phyloP scores from a whole-genome alignment of 192 early-diverging fungal genomes.

The Diversispora eburnea region DNA sequence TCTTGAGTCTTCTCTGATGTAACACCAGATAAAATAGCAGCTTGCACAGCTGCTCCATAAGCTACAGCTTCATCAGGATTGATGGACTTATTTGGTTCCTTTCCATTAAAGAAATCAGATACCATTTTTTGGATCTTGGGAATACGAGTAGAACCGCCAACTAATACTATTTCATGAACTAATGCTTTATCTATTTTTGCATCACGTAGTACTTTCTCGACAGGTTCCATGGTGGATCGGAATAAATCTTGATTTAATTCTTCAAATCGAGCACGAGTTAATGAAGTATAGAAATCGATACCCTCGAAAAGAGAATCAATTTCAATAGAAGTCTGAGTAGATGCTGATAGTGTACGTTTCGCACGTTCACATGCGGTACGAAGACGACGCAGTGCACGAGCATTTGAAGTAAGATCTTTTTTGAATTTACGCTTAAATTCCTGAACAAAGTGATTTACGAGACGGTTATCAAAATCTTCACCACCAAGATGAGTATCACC shows the following conservation, averaged over 20 bases:
- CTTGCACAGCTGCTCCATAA: constrained; percentile 98
- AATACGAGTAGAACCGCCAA: constrained; percentile 98
- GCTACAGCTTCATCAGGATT: constrained; percentile 99
- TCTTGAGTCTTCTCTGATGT: constrained; percentile 96
- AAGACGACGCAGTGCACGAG: constrained; percentile 93
- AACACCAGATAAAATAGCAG: constrained; percentile 93
- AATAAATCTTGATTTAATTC: constrained; percentile 97
- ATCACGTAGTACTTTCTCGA: constrained; percentile 95
- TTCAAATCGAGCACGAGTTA: constrained; percentile 98
- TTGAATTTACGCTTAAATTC: constrained; percentile 99
- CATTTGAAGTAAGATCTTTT: constrained; percentile 88
- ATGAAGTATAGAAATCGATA: constrained; percentile 96
- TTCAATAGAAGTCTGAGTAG: constrained; percentile 91
- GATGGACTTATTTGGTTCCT: constrained; percentile 98
- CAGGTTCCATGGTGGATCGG: constrained; percentile 90
- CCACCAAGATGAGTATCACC: constrained; percentile 99
- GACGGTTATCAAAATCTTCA: constrained; percentile 99
- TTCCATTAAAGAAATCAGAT: constrained; percentile 98
- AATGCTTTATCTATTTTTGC: constrained; percentile 90
- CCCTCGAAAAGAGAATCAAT: constrained; percentile 97
- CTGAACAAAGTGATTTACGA: constrained; percentile 90
- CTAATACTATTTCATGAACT: constrained; percentile 94
- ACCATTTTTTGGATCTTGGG: constrained; percentile 99
- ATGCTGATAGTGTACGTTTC: constrained; percentile 93
- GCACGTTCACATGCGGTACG: constrained; percentile 96